Evolutionary conservation across 73 alveolate genomes (phyloP).

Genomic region (Paramecium tetraurelia): DNA sequence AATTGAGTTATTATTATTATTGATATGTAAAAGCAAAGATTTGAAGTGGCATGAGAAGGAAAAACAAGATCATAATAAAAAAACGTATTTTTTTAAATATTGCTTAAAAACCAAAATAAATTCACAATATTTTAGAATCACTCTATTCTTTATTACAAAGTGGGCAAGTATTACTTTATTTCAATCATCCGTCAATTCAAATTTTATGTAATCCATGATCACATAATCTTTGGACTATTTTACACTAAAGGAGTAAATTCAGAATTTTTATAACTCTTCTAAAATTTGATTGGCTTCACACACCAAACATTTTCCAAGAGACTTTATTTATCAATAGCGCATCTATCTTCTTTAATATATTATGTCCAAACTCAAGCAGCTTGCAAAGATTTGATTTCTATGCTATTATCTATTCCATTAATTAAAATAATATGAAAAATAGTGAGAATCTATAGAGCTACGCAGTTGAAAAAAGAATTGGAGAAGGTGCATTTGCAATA

Average conservation of each 20-base stretch:
- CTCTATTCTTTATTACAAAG: slow-evolving; percentile 16
- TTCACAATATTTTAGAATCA: slow-evolving; percentile 12
- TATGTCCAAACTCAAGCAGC: slow-evolving; percentile 40
- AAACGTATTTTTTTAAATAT: neutral
- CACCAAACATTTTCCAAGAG: neutral
- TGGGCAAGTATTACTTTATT: neutral
- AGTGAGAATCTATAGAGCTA: slow-evolving; percentile 39
- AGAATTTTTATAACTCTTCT: neutral
- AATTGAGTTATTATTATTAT: neutral
- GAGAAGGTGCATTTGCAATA: slow-evolving; percentile 87
- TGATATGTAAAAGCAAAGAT: neutral
- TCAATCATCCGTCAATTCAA: slow-evolving; percentile 1
- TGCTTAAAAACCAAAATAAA: neutral
- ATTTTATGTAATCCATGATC: neutral
- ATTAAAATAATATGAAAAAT: neutral
- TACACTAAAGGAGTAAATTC: neutral
- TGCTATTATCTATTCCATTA: slow-evolving; percentile 30
- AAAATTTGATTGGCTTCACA: neutral
- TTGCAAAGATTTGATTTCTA: neutral
- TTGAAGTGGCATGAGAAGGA: neutral
- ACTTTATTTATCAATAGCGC: slow-evolving; percentile 2
- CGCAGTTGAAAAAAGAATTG: slow-evolving; percentile 71
- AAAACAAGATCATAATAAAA: neutral
- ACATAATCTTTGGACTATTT: neutral
- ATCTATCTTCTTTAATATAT: neutral